Percentiles rank a stretch among this genome's conserved stretches.
Evolutionary conservation across 371 early-diverging fungal species (phyloP).

Genomic region (Gilbertella persicaria): DNA sequence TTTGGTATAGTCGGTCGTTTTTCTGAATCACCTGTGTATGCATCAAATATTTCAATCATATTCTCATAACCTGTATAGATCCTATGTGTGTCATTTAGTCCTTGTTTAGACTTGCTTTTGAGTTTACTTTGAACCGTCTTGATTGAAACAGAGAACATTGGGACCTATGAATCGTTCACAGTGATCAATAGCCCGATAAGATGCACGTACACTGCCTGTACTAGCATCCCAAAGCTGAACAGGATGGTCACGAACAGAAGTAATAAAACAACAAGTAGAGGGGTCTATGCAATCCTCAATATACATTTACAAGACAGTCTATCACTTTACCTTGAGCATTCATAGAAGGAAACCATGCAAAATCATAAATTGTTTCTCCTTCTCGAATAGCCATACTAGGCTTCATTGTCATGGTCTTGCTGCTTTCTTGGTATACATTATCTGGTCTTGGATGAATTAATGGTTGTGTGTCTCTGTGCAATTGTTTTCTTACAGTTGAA

Average conservation of each 20-base stretch:
- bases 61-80: slow-evolving; percentile 73
- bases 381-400: slow-evolving; percentile 48
- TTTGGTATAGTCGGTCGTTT: slow-evolving; percentile 60
- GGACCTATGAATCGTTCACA: slow-evolving; percentile 68
- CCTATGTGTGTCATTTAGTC: too few species aligned
- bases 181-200: slow-evolving; percentile 66
- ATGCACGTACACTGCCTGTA: slow-evolving; percentile 61
- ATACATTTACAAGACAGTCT: background rate
- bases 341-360: slow-evolving; percentile 73
- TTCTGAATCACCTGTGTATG: slow-evolving; percentile 48
- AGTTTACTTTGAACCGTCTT: slow-evolving; percentile 68
- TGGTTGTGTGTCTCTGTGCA: background rate
- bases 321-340: slow-evolving; percentile 45
- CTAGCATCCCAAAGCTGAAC: slow-evolving; percentile 71
- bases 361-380: slow-evolving; percentile 67
- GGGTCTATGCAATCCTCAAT: slow-evolving; percentile 44
- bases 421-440: slow-evolving; percentile 30
- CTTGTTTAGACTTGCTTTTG: too few species aligned
- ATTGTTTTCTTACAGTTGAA: slow-evolving; percentile 45
- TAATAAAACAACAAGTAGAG: slow-evolving; percentile 63
- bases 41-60: slow-evolving; percentile 71
- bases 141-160: slow-evolving; percentile 60
- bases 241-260: slow-evolving; percentile 70
- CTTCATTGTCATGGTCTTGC: slow-evolving; percentile 19
- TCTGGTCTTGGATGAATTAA: slow-evolving; percentile 13